These are phyloP conservation scores for Suillus brevipes DNA, from an alignment of 768 basidiomycete species.

Conservation along the genomic window DNA sequence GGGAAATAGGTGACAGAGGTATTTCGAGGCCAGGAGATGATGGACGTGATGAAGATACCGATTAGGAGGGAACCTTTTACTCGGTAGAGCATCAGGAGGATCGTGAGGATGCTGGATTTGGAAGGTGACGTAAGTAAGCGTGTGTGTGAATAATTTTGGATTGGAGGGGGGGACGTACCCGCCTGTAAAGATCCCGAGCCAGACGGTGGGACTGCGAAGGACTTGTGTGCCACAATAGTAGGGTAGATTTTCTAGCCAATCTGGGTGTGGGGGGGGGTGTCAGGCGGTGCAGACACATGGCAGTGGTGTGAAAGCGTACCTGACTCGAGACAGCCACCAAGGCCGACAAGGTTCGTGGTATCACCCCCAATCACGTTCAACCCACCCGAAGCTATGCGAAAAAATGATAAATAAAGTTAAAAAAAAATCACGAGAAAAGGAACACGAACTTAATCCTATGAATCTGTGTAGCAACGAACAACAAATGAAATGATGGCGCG, in stretches of 20 bases:
- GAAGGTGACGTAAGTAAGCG: too few relatives aligned
- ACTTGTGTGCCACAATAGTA: constrained; percentile 65
- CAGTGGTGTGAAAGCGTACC: constrained; percentile 25
- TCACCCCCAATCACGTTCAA: constrained; percentile 77
- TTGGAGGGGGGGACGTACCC: constrained; percentile 61
- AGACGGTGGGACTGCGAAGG: constrained; percentile 74
- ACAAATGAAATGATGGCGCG: too few relatives aligned
- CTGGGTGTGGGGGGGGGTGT: too few relatives aligned
- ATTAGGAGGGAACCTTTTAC: constrained; percentile 81
- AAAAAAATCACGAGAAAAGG: neutral
- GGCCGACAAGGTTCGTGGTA: constrained; percentile 64
- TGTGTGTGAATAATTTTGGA: too few relatives aligned
- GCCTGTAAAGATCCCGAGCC: constrained; percentile 86
- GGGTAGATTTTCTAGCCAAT: constrained; percentile 45
- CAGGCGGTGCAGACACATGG: too few relatives aligned
- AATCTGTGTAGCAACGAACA: constrained; percentile 45
- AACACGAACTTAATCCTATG: constrained; percentile 64
- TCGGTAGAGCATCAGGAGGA: constrained; percentile 81
- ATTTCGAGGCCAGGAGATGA: constrained; percentile 86
- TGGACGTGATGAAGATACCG: constrained; percentile 80
- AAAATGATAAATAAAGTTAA: constrained; percentile 9
- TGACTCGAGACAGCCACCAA: constrained; percentile 71
- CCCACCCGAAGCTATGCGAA: constrained; percentile 54
- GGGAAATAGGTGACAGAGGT: constrained; percentile 84
- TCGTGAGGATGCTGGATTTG: constrained; percentile 60